Percentiles rank a stretch among this genome's conserved stretches.
Evolutionary conservation across 2,329 filamentous ascomycete species (phyloP).

Genomic region (Diaporthe nobilis): DNA sequence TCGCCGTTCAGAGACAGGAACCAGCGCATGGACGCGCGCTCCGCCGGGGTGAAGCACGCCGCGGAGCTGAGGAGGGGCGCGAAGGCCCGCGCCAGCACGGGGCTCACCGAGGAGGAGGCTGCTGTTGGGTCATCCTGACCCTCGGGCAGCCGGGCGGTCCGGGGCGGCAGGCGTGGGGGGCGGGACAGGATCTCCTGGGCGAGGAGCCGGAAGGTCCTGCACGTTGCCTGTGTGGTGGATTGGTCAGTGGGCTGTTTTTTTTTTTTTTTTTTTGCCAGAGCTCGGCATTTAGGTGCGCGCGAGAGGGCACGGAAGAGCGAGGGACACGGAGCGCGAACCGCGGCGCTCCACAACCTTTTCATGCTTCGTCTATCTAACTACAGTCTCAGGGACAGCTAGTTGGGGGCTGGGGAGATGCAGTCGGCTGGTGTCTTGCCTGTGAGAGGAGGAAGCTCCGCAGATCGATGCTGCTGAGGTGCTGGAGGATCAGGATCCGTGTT

Average conservation of each 20-base stretch:
- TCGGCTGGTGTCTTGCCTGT: background rate
- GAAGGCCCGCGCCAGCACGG: background rate
- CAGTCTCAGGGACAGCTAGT: too few species aligned
- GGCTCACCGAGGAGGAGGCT: background rate
- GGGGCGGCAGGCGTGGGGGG: background rate
- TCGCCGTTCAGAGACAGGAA: constrained; percentile 27
- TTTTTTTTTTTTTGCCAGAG: too few species aligned
- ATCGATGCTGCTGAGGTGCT: constrained; percentile 18
- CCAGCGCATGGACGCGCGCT: background rate
- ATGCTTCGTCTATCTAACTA: too few species aligned
- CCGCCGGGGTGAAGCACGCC: background rate
- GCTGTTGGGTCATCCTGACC: too few species aligned
- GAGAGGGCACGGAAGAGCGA: background rate
- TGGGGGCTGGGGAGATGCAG: too few species aligned
- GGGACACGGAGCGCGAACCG: background rate
- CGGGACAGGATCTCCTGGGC: background rate
- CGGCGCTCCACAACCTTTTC: too few species aligned
- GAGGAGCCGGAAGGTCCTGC: constrained; percentile 1
- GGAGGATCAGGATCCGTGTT: background rate
- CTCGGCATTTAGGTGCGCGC: background rate
- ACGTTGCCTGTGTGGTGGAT: background rate
- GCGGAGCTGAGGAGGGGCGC: background rate
- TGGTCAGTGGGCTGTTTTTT: background rate
- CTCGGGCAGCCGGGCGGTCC: background rate
- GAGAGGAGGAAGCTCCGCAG: constrained; percentile 18